Conservation (phyloP, 352 stramenopile species). For the Globisporangium carolinianum region DNA sequence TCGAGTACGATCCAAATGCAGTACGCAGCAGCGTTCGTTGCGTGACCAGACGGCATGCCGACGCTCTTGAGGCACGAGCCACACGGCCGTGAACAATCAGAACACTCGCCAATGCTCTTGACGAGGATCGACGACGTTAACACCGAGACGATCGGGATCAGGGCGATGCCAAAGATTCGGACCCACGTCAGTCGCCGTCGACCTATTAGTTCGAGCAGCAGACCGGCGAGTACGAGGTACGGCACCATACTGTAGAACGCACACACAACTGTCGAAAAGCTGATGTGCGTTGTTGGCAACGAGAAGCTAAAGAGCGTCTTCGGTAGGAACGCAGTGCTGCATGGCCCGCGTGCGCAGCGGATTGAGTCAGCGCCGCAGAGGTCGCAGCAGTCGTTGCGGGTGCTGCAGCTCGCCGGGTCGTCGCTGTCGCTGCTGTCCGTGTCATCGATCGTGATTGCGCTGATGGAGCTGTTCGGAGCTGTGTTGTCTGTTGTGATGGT, state of each 20-base stretch:
- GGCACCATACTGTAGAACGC: slow-evolving; percentile 52
- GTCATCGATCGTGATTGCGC: too few relatives aligned
- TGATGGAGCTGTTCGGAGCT: too few relatives aligned
- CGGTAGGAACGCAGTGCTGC: slow-evolving; percentile 33
- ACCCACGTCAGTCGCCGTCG: slow-evolving; percentile 32
- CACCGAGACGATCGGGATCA: slow-evolving; percentile 39
- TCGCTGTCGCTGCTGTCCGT: background rate
- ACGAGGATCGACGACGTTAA: slow-evolving; percentile 38
- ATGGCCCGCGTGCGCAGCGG: slow-evolving; percentile 41
- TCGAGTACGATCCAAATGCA: slow-evolving; percentile 44
- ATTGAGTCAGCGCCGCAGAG: slow-evolving; percentile 35
- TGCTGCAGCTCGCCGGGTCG: slow-evolving; percentile 1
- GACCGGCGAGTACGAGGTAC: slow-evolving; percentile 10
- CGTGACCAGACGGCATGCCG: slow-evolving; percentile 46
- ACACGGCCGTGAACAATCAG: slow-evolving; percentile 38
- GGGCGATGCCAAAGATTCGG: slow-evolving; percentile 34
- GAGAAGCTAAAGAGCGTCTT: slow-evolving; percentile 49
- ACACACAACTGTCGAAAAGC: slow-evolving; percentile 43
- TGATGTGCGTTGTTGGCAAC: slow-evolving; percentile 19
- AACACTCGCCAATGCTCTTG: slow-evolving; percentile 33
- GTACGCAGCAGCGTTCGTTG: slow-evolving; percentile 41
- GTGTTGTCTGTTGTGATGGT: too few relatives aligned
- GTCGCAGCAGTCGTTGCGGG: slow-evolving; percentile 32
- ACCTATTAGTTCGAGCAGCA: slow-evolving; percentile 26
- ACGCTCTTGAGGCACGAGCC: slow-evolving; percentile 37